phyloP scores from a whole-genome alignment of 768 basidiomycete genomes.

The Kwoniella dendrophila region DNA sequence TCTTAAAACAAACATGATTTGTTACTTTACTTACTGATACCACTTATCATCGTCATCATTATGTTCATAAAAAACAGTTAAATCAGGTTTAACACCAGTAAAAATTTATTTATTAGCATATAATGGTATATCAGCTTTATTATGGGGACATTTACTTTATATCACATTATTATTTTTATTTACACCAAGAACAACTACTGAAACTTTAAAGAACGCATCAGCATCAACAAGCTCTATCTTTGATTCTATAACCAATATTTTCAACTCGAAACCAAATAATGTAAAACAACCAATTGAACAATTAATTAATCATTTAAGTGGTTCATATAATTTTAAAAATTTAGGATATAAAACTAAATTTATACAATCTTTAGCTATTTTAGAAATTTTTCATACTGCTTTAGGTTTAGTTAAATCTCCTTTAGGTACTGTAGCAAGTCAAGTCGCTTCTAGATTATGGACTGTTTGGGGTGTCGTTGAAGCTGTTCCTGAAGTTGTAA shows the following conservation, averaged over 20 bases:
- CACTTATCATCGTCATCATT: background rate
- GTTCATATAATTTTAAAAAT: slow-evolving; percentile 62
- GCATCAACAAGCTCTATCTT: slow-evolving; percentile 12
- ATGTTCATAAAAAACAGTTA: background rate
- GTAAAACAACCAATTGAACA: slow-evolving; percentile 23
- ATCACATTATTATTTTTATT: slow-evolving; percentile 58
- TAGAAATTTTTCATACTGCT: slow-evolving; percentile 81
- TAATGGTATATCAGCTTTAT: slow-evolving; percentile 72
- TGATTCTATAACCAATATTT: background rate
- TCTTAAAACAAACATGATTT: background rate
- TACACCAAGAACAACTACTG: slow-evolving; percentile 55
- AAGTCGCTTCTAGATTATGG: slow-evolving; percentile 78
- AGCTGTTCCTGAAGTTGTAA: slow-evolving; percentile 64
- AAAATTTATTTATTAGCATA: slow-evolving; percentile 71
- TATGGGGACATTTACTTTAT: slow-evolving; percentile 74
- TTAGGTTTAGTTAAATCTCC: slow-evolving; percentile 79
- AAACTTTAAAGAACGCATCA: background rate
- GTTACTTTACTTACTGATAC: background rate
- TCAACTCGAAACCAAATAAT: slow-evolving; percentile 5
- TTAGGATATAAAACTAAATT: slow-evolving; percentile 67
- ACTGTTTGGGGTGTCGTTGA: slow-evolving; percentile 82
- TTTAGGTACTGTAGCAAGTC: slow-evolving; percentile 70
- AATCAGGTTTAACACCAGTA: slow-evolving; percentile 34
- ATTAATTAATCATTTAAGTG: slow-evolving; percentile 62
- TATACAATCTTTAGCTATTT: slow-evolving; percentile 78